A percentile compares a stretch with the other conserved stretches of the same genome.
Conservation (phyloP, 139 green algal species). For the Micromonas commoda region DNA sequence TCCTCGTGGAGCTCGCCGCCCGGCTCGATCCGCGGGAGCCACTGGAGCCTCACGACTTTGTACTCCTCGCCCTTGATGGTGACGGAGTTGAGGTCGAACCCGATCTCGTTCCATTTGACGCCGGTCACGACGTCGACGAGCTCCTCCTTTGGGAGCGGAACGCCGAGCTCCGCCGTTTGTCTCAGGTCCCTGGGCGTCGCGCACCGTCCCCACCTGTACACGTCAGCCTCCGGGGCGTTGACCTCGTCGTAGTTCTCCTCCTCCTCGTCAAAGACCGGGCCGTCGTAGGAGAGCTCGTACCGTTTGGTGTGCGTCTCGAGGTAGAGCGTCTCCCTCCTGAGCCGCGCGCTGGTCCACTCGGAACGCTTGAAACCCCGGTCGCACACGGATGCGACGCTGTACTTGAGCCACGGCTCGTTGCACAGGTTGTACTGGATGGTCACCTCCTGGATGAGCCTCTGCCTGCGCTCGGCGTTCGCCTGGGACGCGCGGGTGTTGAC, state of each 20-base stretch:
- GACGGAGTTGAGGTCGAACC: neutral
- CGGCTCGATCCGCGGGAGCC: no score
- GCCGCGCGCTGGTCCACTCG: constrained; percentile 78
- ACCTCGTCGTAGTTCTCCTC: neutral
- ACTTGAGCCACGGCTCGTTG: constrained; percentile 76
- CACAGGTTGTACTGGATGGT: constrained; percentile 91
- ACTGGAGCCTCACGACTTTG: constrained; percentile 2
- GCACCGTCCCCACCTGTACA: neutral
- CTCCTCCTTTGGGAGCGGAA: constrained; percentile 4
- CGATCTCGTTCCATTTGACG: constrained; percentile 10
- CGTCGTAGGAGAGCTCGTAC: constrained; percentile 23
- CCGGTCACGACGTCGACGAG: neutral
- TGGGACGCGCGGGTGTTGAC: constrained; percentile 59
- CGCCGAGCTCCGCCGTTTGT: neutral
- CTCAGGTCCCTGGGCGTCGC: neutral
- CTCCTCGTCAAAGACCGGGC: neutral
- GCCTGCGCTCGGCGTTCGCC: neutral
- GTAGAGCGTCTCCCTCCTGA: constrained; percentile 73
- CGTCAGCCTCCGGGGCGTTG: neutral
- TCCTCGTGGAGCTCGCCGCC: no score
- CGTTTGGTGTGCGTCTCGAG: constrained; percentile 66
- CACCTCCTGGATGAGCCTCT: constrained; percentile 57
- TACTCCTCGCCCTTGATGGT: neutral
- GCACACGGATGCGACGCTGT: constrained; percentile 71
- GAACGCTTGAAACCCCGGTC: constrained; percentile 79